phyloP scores from a whole-genome alignment of 2,329 filamentous ascomycete species.

The Davidsoniella australis region DNA sequence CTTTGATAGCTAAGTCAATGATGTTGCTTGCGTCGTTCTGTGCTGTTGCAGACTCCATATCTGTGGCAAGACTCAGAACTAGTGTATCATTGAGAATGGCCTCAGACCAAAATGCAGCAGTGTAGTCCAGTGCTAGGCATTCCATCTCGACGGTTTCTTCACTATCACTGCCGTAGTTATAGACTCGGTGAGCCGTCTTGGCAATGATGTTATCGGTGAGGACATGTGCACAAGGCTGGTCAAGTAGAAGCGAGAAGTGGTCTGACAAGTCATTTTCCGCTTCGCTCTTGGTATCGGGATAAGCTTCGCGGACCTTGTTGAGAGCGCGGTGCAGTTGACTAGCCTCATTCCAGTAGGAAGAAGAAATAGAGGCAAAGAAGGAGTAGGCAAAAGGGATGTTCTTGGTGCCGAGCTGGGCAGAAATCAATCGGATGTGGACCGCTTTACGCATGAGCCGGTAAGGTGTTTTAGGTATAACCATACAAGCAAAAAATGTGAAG shows the following conservation, averaged over 20 bases:
- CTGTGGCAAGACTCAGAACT: constrained; percentile 41
- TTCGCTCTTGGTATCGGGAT: constrained; percentile 30
- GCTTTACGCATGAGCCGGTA: constrained; percentile 79
- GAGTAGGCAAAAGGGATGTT: not conserved
- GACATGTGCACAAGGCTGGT: constrained; percentile 68
- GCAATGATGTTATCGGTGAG: constrained; percentile 63
- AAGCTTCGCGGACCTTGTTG: constrained; percentile 24
- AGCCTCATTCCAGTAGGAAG: constrained; percentile 69
- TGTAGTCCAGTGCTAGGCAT: constrained; percentile 69
- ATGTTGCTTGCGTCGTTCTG: constrained; percentile 26
- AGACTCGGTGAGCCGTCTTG: constrained; percentile 33
- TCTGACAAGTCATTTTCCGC: constrained; percentile 49
- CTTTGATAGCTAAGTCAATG: constrained; percentile 51
- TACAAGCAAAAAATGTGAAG: constrained; percentile 73
- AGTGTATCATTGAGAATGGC: constrained; percentile 54
- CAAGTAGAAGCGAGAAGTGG: constrained; percentile 58
- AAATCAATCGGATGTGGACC: constrained; percentile 70
- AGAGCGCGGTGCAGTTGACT: constrained; percentile 41
- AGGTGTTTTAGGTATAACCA: constrained; percentile 70
- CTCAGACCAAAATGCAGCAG: constrained; percentile 83
- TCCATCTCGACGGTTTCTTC: constrained; percentile 79
- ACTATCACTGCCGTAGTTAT: constrained; percentile 37
- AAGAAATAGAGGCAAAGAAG: constrained; percentile 48
- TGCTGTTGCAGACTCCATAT: constrained; percentile 22
- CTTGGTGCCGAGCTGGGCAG: not conserved